Evolutionary conservation across 2,329 filamentous ascomycete genomes (phyloP).

Genomic region (Mariannaea sp.): DNA sequence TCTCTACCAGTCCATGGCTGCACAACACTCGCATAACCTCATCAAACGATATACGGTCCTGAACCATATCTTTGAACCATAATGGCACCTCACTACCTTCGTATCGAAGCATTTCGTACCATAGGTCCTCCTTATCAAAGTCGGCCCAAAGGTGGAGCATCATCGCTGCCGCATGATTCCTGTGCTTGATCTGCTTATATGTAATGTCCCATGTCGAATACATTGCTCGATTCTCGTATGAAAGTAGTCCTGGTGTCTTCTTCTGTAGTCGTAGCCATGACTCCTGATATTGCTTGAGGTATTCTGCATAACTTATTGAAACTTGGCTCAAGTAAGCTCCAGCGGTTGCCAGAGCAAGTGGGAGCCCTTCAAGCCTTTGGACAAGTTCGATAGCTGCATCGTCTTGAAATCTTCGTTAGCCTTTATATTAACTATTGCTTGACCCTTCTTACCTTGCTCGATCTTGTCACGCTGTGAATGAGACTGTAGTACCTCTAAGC

Average conservation of each 20-base stretch:
- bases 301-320: constrained; percentile 43
- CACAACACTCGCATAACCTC: constrained; percentile 37
- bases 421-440: not conserved
- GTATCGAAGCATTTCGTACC: constrained; percentile 47
- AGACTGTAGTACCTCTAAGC: not conserved
- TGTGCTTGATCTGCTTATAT: constrained; percentile 42
- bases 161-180: constrained; percentile 31
- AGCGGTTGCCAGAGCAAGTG: constrained; percentile 52
- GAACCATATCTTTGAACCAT: constrained; percentile 35
- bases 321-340: constrained; percentile 49
- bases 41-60: constrained; percentile 34
- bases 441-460: not conserved
- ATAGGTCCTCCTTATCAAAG: constrained; percentile 51
- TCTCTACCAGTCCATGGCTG: constrained; percentile 38
- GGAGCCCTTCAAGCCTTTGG: constrained; percentile 41
- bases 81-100: constrained; percentile 12
- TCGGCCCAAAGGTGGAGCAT: constrained; percentile 50
- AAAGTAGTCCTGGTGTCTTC: constrained; percentile 34
- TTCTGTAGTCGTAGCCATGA: constrained; percentile 45
- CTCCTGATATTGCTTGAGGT: constrained; percentile 46
- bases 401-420: not conserved
- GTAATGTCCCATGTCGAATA: constrained; percentile 48
- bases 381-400: not conserved
- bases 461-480: not conserved
- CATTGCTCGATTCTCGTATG: constrained; percentile 41